These are phyloP conservation scores for Corymbia citriodora DNA, from an alignment of 441 rosid genomes.

Conservation along the genomic window DNA sequence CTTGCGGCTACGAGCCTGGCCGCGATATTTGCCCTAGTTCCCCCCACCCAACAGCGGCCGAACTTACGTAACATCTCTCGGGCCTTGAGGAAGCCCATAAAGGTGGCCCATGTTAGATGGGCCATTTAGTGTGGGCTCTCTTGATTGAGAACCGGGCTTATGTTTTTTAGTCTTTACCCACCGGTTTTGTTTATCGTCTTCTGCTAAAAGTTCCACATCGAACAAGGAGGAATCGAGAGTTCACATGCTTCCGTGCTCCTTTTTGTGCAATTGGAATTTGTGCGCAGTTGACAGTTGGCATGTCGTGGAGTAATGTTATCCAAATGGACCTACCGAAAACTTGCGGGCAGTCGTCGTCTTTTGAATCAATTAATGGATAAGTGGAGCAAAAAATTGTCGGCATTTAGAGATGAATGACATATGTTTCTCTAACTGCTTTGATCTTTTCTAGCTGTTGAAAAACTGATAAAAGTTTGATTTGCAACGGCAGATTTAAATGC, in stretches of 20 bases:
- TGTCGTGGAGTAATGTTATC: not conserved
- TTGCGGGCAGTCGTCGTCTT: not conserved
- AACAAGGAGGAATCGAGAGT: not conserved
- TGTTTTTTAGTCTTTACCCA: not conserved
- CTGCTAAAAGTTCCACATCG: not conserved
- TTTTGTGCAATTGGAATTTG: not conserved
- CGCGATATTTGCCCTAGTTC: not conserved
- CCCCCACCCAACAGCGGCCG: not conserved
- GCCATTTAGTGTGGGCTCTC: not conserved
- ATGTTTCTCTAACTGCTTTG: not conserved
- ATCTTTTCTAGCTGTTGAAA: not conserved
- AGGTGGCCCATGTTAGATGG: not conserved
- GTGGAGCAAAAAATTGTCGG: not conserved
- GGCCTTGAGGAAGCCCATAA: not conserved
- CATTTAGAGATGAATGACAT: not conserved
- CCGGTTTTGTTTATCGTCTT: not conserved
- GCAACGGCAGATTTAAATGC: not conserved
- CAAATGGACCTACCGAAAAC: not conserved
- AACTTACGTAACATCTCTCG: rapidly evolving
- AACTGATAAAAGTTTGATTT: not conserved
- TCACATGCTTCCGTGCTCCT: not conserved
- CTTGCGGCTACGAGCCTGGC: not conserved
- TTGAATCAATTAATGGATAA: not conserved
- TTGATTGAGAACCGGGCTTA: not conserved
- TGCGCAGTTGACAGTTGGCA: not conserved